phyloP scores from a whole-genome alignment of 1,284 basidiomycete genomes.

The Anthracocystis setariae region DNA sequence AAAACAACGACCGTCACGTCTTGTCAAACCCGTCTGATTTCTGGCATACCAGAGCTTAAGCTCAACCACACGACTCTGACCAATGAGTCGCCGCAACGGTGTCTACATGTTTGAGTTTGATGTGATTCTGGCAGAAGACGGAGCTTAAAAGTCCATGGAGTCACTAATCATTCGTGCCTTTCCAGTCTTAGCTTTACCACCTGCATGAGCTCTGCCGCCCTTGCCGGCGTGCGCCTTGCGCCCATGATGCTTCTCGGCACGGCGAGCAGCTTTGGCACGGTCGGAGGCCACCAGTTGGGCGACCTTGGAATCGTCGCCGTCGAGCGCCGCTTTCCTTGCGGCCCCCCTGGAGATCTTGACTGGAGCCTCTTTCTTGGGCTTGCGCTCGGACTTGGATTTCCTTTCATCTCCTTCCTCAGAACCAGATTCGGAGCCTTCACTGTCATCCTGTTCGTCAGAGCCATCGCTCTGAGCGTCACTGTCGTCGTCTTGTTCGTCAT shows the following conservation, averaged over 20 bases:
- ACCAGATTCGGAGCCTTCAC: constrained; percentile 72
- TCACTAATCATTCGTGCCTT: constrained; percentile 46
- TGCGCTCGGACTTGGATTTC: constrained; percentile 69
- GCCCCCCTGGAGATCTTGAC: constrained; percentile 37
- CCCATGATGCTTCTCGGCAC: constrained; percentile 54
- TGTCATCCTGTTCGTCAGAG: constrained; percentile 15
- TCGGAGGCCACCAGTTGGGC: constrained; percentile 53
- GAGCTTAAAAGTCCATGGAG: constrained; percentile 38
- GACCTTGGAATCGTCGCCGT: constrained; percentile 42
- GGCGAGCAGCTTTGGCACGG: constrained; percentile 44
- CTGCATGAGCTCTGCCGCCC: constrained; percentile 72
- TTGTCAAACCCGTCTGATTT: no score
- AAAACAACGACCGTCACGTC: no score
- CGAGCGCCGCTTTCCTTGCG: constrained; percentile 24
- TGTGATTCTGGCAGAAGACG: not conserved
- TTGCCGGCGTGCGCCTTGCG: constrained; percentile 51
- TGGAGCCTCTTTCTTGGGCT: constrained; percentile 71
- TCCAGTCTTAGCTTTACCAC: constrained; percentile 71
- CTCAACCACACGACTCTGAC: no score
- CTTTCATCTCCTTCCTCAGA: constrained; percentile 72
- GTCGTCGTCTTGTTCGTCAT: constrained; percentile 3
- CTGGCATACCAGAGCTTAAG: no score
- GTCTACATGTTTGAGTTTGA: no score
- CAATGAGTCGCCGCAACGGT: no score
- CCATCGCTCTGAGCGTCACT: constrained; percentile 12